Evolutionary conservation across 2,329 filamentous ascomycete species (phyloP), one percentile per base, ranked within the genome.

Genomic region (Camillea tinctor): DNA sequence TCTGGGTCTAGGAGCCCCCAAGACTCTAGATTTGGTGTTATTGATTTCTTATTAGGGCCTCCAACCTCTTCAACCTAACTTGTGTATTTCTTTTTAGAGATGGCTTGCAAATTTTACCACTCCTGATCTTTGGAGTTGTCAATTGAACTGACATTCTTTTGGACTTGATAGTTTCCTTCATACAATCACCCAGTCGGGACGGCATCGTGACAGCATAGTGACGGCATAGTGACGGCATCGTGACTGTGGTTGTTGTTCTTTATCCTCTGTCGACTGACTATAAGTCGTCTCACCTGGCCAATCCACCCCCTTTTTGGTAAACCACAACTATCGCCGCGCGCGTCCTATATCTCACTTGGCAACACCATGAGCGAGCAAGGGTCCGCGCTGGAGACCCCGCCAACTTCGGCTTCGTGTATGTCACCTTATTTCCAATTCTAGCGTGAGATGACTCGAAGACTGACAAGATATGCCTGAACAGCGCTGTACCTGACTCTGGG

Each of bases 401-500:
- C 64, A 19, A 56, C 64, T 23, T 70, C 69, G 50, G 64, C 68
- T 36, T 52, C 67, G 7, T 61, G 70, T 72, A 68, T 59, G 69
- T 57, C 54, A 4, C 52, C n/a, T 48, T 54, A 15, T 36, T 11
- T 13, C 15, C 55, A 9, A 40, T 17, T 13, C 15, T 48, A 57
- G 50, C 13, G 22, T 24, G 49, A 50, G 19, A 30, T 8, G 44
- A 4, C 24, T 51, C 20, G 13, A 30, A 54, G 30, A 54, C 60
- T 67, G 55, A 63, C 58, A 68, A 30, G 62, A 30, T 61, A 23
- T 62, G 50, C 11, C 4, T 21, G 15, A 22, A 53, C 50, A 77
- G 79, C 76, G 56, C 72, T 81, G 55, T 71, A 80, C 57, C 73
- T 79, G 61, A 81, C 79, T 15, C 60, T 81, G 54, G 75, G 63